Conservation (phyloP, 2,329 filamentous ascomycete species). For the Trichophyton verrucosum region DNA sequence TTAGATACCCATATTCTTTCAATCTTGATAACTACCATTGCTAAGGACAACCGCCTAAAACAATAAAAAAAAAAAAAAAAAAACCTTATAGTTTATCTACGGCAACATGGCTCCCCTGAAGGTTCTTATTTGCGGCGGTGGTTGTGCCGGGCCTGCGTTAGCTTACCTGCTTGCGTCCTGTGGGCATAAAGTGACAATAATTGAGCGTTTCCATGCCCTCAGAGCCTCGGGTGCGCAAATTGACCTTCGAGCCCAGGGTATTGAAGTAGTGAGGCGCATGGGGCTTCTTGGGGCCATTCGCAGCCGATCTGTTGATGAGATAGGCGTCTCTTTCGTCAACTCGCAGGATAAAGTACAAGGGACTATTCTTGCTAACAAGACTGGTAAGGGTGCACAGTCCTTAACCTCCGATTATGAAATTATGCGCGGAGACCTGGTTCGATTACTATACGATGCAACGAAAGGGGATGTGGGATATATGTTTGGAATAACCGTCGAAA, state of each 20-base stretch:
- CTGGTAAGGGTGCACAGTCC: constrained; percentile 21
- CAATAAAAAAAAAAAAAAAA: too few species aligned
- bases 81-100: too few species aligned
- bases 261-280: constrained; percentile 26
- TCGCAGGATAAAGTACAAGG: constrained; percentile 19
- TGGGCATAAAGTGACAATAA: constrained; percentile 24
- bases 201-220: constrained; percentile 25
- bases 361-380: constrained; percentile 21
- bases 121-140: constrained; percentile 26
- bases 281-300: constrained; percentile 23
- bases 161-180: constrained; percentile 27
- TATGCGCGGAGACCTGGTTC: constrained; percentile 24
- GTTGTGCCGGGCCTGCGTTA: constrained; percentile 24
- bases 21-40: too few species aligned
- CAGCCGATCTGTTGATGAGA: constrained; percentile 16
- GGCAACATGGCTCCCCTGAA: constrained; percentile 17
- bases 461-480: constrained; percentile 29
- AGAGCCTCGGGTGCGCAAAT: constrained; percentile 23
- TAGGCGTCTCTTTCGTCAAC: constrained; percentile 22
- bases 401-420: constrained; percentile 29
- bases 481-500: constrained; percentile 28
- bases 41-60: background rate
- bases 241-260: constrained; percentile 25
- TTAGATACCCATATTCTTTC: too few species aligned
- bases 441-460: constrained; percentile 26